Base-by-base conservation (phyloP, 75 land plant genomes). In the Chamaecyparis obtusa region DNA sequence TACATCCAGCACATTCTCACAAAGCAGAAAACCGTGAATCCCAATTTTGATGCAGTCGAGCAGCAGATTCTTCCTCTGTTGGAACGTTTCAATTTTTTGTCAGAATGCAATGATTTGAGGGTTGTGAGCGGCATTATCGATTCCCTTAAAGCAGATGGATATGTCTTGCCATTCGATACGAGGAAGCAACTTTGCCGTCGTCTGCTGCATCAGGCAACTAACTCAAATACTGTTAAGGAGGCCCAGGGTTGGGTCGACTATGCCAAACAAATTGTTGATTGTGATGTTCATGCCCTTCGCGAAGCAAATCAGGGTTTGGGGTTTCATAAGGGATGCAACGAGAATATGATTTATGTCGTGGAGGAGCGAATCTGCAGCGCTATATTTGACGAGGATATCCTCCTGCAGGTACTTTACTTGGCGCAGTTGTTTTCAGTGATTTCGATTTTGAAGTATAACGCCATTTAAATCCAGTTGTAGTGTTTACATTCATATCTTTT, bases 351-450 rank as follows among this genome's bases (percentile, higher is more conserved):
- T n/a, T 86, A 57, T 78, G 81, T 82, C 21, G 43, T 88, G 80
- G 89, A 88, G 49, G 89, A 88, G 56, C 60, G 77, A 48, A 74
- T 88, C 27, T 88, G 89, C 72, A 36, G 89, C 82, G 37, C 69
- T 35, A 86, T 88, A 27, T 79, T 85, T 44, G 87, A 85, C 1
- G 64, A 88, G 56, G 60, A 74, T 2, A 81, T 55, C 3, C 87
- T 88, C 16, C 55, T 88, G 14, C 33, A 85, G 87, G 89, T 88
- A 67, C 48, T 19, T 13, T 8, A 79, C 7, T 76, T 13, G 36
- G 5, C 19, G 14, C 13, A 3, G 14, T 14, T 15, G 41, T 17
- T 36, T 76, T 14, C 1, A 0, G 3, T 17, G 16, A 15, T 17
- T 36, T 76, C 1, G 13, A 76, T 76, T 76, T 76, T 14, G 39